Base-by-base conservation (phyloP, 495 filamentous ascomycete species). In the Neurospora sp. region DNA sequence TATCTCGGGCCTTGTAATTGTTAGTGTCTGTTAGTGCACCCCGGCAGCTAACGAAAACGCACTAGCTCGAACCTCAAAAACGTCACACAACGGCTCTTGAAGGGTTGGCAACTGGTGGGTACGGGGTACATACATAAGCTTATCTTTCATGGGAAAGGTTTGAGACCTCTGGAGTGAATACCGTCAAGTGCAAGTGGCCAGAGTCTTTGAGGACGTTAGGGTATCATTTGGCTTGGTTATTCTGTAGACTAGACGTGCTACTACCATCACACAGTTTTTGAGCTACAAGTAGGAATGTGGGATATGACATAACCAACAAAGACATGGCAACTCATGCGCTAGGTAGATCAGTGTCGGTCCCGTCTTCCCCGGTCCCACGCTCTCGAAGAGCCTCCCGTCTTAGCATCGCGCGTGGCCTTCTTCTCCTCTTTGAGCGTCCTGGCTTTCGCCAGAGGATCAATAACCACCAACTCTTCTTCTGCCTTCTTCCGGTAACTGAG, bases 401-500 rank as follows among this genome's bases (percentile, higher is more conserved):
- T 81, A 14, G 83, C 84, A 22, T 85, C 83, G 76, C 85, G 85
- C 44, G 86, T 82, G 8, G 85, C 84, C 73, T 79, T 86, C 81
- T 84, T 87, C 79, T 89, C 88, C 73, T 89, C 90, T 75, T 87
- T 84, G 59, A 96, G 83, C 48, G 92, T 91, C 81, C 87, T 89
- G 70, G 91, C 90, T 76, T 92, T 94, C 82, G 95, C 94, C 70
- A 92, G 84, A 1, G 96, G 96, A 83, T 99, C 96, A 82, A 98
- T 97, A 2, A 98, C 94, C 73, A 97, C 91, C 68, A 99, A 82
- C 77, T 97, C 94, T 76, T 96, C 92, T 73, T 92, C 91, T 68
- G 94, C 93, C 78, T 93, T 91, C 82, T 90, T 90, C 81, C 94
- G 93, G 87, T 94, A 98, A 42, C 88, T 92, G 71, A 97, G 80